Percentiles rank a stretch among this genome's conserved stretches.
Conservation (phyloP, 2,329 filamentous ascomycete genomes). For the Arachnomyces sp. region DNA sequence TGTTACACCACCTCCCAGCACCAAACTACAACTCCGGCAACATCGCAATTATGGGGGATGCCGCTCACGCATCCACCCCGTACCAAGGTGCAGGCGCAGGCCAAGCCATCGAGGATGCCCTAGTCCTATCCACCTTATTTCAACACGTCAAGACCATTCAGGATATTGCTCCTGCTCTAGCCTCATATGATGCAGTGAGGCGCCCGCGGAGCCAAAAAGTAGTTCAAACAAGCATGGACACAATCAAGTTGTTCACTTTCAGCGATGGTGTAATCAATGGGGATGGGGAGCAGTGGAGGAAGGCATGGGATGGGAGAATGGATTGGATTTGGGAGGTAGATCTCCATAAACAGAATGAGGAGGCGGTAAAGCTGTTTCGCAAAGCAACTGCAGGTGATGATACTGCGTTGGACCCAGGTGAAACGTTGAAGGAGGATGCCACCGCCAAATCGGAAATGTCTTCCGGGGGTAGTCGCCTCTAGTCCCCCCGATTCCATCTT, state of each 20-base stretch:
- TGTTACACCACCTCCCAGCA: constrained; percentile 23
- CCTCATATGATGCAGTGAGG: constrained; percentile 39
- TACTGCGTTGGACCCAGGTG: too few species aligned
- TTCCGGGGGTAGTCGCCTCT: too few species aligned
- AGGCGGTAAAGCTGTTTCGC: too few species aligned
- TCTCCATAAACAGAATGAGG: too few species aligned
- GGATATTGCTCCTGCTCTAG: constrained; percentile 24
- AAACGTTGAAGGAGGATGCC: too few species aligned
- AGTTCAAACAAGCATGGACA: constrained; percentile 34
- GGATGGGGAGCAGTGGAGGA: constrained; percentile 30
- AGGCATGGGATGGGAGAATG: constrained; percentile 33
- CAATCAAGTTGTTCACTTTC: constrained; percentile 21
- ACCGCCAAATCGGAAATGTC: too few species aligned
- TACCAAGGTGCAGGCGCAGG: constrained; percentile 31
- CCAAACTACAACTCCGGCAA: constrained; percentile 22
- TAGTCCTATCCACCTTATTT: constrained; percentile 26
- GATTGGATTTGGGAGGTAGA: too few species aligned
- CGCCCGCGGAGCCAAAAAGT: constrained; percentile 39
- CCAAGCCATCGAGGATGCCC: constrained; percentile 32
- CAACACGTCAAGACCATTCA: constrained; percentile 2
- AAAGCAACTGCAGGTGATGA: too few species aligned
- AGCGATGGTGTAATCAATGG: constrained; percentile 17
- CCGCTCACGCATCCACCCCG: constrained; percentile 32
- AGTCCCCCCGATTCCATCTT: too few species aligned
- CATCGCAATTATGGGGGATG: constrained; percentile 31